Percentiles rank a stretch among this genome's conserved stretches.
Evolutionary conservation across 2,329 filamentous ascomycete genomes (phyloP).

Genomic region (Dothistroma septosporum): DNA sequence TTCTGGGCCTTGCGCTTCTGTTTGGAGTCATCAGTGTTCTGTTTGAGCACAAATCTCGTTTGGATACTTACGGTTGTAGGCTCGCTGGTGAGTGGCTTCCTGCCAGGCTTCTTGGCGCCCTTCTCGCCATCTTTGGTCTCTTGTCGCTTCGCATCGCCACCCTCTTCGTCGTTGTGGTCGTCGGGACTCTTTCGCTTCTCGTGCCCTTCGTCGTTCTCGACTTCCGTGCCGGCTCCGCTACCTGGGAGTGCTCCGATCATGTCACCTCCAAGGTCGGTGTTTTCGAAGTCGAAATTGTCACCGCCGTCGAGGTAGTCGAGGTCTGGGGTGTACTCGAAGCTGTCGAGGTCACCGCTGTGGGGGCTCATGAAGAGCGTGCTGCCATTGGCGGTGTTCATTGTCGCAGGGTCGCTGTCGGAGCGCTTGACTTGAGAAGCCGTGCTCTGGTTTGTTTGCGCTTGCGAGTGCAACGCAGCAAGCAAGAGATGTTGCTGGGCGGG

Average conservation of each 20-base stretch:
- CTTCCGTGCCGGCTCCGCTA: slow-evolving; percentile 34
- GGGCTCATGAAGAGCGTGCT: slow-evolving; percentile 30
- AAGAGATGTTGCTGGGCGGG: slow-evolving; percentile 44
- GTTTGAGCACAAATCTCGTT: not conserved
- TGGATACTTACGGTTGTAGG: slow-evolving; percentile 75
- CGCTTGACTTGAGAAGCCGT: slow-evolving; percentile 4
- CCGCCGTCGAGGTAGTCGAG: slow-evolving; percentile 78
- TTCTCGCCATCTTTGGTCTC: slow-evolving; percentile 81
- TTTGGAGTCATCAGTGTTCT: slow-evolving; percentile 1
- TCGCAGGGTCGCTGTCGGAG: slow-evolving; percentile 14
- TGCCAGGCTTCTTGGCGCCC: slow-evolving; percentile 87
- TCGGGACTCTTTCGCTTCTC: slow-evolving; percentile 71
- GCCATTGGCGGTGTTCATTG: slow-evolving; percentile 24
- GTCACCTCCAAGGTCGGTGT: slow-evolving; percentile 51
- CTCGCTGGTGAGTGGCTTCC: slow-evolving; percentile 92
- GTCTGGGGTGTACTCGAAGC: slow-evolving; percentile 59
- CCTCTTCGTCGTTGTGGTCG: slow-evolving; percentile 56
- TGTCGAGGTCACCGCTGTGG: slow-evolving; percentile 26
- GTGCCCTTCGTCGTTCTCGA: slow-evolving; percentile 48
- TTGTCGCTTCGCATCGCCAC: slow-evolving; percentile 66
- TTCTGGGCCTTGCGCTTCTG: slow-evolving; percentile 97
- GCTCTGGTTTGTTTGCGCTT: slow-evolving; percentile 28
- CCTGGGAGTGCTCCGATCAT: slow-evolving; percentile 75
- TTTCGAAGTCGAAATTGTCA: slow-evolving; percentile 70
- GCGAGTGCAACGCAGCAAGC: slow-evolving; percentile 45